Conservation (phyloP, 1,284 basidiomycete species). For the Melampsora abietis-canadensis region DNA sequence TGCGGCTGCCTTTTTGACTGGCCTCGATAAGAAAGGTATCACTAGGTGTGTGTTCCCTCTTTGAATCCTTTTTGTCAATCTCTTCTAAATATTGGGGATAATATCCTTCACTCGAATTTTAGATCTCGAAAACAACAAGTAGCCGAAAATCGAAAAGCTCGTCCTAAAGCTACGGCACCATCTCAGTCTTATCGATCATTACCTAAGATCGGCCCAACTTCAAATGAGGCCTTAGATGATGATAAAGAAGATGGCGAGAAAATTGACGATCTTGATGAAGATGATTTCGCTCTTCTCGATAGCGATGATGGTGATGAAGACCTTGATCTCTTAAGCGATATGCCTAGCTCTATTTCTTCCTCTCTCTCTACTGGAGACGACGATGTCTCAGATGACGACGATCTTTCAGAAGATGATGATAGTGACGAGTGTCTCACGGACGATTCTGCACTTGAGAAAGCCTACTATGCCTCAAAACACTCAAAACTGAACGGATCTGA, state of each 20-base stretch:
- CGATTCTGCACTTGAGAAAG: conserved; percentile 48
- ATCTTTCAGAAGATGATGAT: conserved; percentile 21
- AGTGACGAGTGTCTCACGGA: conserved; percentile 42
- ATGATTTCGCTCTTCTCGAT: conserved; percentile 33
- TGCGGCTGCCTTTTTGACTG: conserved; percentile 25
- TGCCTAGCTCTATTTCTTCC: conserved; percentile 30
- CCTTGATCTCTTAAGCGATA: conserved; percentile 37
- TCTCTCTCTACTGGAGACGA: conserved; percentile 5
- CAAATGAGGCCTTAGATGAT: background rate
- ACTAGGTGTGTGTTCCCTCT: conserved; percentile 19
- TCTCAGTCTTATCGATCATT: conserved; percentile 29
- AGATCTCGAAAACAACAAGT: conserved; percentile 33
- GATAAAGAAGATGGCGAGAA: conserved; percentile 25
- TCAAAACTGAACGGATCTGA: conserved; percentile 41
- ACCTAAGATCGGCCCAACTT: conserved; percentile 28
- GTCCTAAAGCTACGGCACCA: conserved; percentile 13
- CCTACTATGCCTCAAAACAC: conserved; percentile 45
- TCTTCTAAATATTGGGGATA: background rate
- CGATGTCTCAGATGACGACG: conserved; percentile 45
- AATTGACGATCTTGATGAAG: conserved; percentile 36
- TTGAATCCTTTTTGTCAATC: background rate
- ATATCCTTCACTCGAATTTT: background rate
- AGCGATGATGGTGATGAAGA: conserved; percentile 34
- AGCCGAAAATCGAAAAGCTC: conserved; percentile 32
- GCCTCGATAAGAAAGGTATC: conserved; percentile 41